Percentiles rank a stretch among this genome's conserved stretches.
These are phyloP conservation scores for Rosa multiflora DNA, from an alignment of 306 rosid genomes.

Conservation along the genomic window DNA sequence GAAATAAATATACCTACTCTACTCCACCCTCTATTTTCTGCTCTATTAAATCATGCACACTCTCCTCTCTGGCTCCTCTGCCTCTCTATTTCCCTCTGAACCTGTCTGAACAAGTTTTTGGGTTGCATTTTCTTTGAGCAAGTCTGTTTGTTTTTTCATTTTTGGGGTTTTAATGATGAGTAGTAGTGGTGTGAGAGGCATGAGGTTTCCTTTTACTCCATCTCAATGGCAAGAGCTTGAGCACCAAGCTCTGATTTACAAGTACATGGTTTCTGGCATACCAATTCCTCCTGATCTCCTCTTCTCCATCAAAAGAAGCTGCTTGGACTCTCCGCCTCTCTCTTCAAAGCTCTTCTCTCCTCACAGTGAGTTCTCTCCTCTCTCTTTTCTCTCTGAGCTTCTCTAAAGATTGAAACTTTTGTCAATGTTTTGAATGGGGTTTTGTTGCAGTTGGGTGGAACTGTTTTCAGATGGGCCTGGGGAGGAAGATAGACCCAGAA, in stretches of 20 bases:
- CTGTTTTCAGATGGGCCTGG: slow-evolving; percentile 84
- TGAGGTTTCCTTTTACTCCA: slow-evolving; percentile 77
- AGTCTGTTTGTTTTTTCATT: background rate
- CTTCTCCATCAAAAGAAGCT: slow-evolving; percentile 62
- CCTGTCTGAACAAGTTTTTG: slow-evolving; percentile 19
- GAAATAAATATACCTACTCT: slow-evolving; percentile 84
- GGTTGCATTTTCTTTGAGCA: slow-evolving; percentile 26
- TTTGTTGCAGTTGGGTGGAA: slow-evolving; percentile 88
- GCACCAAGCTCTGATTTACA: slow-evolving; percentile 93
- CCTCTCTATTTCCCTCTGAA: slow-evolving; percentile 15
- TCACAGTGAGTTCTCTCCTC: slow-evolving; percentile 42
- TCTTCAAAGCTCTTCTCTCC: slow-evolving; percentile 65
- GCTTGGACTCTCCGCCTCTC: slow-evolving; percentile 53
- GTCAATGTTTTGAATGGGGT: background rate
- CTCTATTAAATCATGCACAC: slow-evolving; percentile 35
- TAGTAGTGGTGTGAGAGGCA: slow-evolving; percentile 55
- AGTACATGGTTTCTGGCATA: slow-evolving; percentile 93
- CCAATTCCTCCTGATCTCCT: slow-evolving; percentile 91
- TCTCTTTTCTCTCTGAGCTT: background rate
- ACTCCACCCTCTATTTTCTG: slow-evolving; percentile 24
- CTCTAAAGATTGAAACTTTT: too few species aligned
- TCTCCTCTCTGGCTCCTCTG: slow-evolving; percentile 9
- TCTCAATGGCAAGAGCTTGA: slow-evolving; percentile 99
- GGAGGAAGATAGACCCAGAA: slow-evolving; percentile 94
- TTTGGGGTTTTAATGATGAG: slow-evolving; percentile 1